These are phyloP conservation scores for Zygotorulaspora chibaensis DNA, from an alignment of 805 yeast genomes.

Conservation along the genomic window DNA sequence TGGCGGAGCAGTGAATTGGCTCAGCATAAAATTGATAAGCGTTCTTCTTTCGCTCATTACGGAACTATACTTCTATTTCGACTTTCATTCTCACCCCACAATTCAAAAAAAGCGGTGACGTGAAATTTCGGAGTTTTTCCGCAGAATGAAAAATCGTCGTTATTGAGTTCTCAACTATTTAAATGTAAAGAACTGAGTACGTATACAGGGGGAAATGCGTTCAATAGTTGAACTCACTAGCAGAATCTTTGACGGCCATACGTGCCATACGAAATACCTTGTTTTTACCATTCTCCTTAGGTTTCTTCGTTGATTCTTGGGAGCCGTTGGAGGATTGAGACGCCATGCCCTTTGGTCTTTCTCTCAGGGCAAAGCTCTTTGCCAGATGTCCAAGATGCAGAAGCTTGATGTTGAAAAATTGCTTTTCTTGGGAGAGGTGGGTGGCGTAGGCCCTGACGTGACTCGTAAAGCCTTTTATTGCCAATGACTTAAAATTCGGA, in stretches of 20 bases:
- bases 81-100: neutral
- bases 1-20: too few relatives aligned
- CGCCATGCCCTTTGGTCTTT: constrained; percentile 82
- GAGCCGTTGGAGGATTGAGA: constrained; percentile 27
- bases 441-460: constrained; percentile 96
- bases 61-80: neutral
- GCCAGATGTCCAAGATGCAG: constrained; percentile 96
- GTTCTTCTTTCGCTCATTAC: too few relatives aligned
- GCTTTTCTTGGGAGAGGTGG: constrained; percentile 76
- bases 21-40: too few relatives aligned
- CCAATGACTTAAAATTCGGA: constrained; percentile 51
- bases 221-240: constrained; percentile 66
- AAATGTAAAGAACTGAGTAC: neutral
- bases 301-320: constrained; percentile 11
- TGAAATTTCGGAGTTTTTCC: neutral
- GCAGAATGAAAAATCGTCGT: too few relatives aligned
- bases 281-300: constrained; percentile 50
- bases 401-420: constrained; percentile 70
- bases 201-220: neutral
- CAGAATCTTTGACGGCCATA: constrained; percentile 56
- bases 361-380: constrained; percentile 89
- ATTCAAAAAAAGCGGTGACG: neutral
- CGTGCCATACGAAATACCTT: constrained; percentile 75
- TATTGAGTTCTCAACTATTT: neutral
- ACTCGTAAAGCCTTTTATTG: constrained; percentile 78